Percentiles rank a stretch among this genome's conserved stretches.
These are phyloP conservation scores for Rosa rugosa DNA, from an alignment of 306 rosid genomes.

Conservation along the genomic window DNA sequence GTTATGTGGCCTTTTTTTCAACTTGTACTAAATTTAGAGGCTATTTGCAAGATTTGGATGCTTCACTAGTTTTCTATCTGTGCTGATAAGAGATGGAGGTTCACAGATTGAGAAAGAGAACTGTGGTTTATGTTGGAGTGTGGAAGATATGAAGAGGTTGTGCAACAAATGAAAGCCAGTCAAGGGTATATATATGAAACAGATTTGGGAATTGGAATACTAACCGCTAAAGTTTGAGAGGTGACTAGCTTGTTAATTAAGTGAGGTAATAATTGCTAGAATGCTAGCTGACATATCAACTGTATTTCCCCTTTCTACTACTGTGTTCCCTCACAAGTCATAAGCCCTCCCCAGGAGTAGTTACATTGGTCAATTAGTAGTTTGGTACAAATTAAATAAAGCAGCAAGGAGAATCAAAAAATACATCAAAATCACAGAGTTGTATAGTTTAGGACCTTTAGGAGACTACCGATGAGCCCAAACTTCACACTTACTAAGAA, in stretches of 20 bases:
- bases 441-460: not conserved
- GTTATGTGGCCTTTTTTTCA: not conserved
- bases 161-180: not conserved
- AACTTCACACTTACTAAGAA: not conserved
- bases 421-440: not conserved
- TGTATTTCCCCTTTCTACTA: not conserved
- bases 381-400: no score
- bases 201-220: not conserved
- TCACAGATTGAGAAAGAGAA: not conserved
- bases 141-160: not conserved
- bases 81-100: not conserved
- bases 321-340: not conserved
- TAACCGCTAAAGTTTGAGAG: not conserved
- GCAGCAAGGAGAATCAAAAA: not conserved
- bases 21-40: conserved; percentile 1
- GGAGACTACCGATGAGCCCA: not conserved
- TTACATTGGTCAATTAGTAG: no score
- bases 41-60: not conserved
- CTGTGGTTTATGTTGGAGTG: not conserved
- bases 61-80: not conserved
- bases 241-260: conserved; percentile 1
- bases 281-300: not conserved
- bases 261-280: not conserved
- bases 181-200: conserved; percentile 5
- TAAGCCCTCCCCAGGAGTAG: not conserved